Conservation (phyloP, 73 alveolate species). For the Paramecium octaurelia region DNA sequence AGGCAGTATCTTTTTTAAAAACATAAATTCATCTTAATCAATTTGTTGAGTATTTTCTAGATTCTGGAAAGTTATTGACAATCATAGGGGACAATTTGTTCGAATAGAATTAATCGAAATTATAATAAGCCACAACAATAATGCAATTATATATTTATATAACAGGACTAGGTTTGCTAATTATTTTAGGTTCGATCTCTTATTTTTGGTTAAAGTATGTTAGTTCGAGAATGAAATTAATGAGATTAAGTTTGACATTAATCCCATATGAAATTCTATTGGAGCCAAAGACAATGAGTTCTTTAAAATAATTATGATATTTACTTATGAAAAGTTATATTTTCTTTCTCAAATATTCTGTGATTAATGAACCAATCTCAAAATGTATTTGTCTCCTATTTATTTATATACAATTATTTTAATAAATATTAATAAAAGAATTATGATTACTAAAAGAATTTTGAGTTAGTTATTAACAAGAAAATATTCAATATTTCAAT, state of each 20-base stretch:
- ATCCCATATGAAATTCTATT: constrained; percentile 22
- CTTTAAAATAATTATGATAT: constrained; percentile 18
- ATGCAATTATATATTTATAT: constrained; percentile 21
- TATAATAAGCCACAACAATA: constrained; percentile 13
- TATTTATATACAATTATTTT: not conserved
- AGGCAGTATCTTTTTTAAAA: not conserved
- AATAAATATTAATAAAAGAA: not conserved
- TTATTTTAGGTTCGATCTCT: not conserved
- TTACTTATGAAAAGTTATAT: not conserved
- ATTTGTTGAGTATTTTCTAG: not conserved
- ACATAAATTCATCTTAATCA: not conserved
- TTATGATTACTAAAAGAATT: not conserved
- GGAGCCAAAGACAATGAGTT: constrained; percentile 52
- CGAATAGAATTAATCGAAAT: constrained; percentile 31
- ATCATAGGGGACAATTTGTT: not conserved
- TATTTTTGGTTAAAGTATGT: not conserved
- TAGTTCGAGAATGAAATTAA: not conserved
- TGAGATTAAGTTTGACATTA: constrained; percentile 40
- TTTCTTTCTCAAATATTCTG: not conserved
- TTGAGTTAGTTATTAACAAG: not conserved
- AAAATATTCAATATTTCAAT: not conserved
- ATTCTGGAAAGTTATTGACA: not conserved
- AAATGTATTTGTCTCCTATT: too few species aligned
- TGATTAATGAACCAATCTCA: too few species aligned
- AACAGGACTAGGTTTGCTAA: not conserved